Evolutionary conservation across 2,329 filamentous ascomycete species (phyloP).

Genomic region (Aspergillus fumigatiaffinis): DNA sequence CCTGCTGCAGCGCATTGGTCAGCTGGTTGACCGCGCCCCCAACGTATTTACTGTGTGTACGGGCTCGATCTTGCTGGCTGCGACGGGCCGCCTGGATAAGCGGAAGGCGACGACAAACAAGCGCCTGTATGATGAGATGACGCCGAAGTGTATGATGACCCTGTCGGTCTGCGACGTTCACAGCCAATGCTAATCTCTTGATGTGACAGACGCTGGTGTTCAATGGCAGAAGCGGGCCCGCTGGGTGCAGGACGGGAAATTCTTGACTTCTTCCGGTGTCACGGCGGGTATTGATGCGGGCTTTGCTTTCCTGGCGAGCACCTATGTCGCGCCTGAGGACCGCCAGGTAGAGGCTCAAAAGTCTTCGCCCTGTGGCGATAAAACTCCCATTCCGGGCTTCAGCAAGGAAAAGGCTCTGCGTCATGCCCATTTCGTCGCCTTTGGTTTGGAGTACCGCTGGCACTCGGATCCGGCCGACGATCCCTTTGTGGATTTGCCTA

Average conservation of each 20-base stretch:
- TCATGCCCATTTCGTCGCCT: not conserved
- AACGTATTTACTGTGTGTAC: slow-evolving; percentile 63
- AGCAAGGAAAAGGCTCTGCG: not conserved
- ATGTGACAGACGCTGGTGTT: not conserved
- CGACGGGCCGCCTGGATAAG: slow-evolving; percentile 58
- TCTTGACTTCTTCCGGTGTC: not conserved
- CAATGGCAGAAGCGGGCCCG: not conserved
- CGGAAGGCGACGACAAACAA: slow-evolving; percentile 65
- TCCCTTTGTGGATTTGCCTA: not conserved
- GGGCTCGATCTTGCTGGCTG: slow-evolving; percentile 56
- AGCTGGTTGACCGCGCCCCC: slow-evolving; percentile 43
- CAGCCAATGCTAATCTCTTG: not conserved
- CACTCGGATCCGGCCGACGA: not conserved
- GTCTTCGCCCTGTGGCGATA: not conserved
- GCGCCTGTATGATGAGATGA: slow-evolving; percentile 9
- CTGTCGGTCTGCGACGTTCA: too few relatives aligned
- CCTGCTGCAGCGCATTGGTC: slow-evolving; percentile 21
- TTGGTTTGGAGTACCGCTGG: not conserved
- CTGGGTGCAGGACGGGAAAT: not conserved
- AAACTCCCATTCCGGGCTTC: not conserved
- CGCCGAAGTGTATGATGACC: not conserved
- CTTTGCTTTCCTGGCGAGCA: not conserved
- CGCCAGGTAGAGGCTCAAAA: not conserved
- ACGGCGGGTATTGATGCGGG: not conserved
- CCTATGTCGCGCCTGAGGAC: not conserved